A percentile compares a stretch with the other conserved stretches of the same genome.
phyloP scores from a whole-genome alignment of 768 basidiomycete species.

The Crassisporium funariophilum region DNA sequence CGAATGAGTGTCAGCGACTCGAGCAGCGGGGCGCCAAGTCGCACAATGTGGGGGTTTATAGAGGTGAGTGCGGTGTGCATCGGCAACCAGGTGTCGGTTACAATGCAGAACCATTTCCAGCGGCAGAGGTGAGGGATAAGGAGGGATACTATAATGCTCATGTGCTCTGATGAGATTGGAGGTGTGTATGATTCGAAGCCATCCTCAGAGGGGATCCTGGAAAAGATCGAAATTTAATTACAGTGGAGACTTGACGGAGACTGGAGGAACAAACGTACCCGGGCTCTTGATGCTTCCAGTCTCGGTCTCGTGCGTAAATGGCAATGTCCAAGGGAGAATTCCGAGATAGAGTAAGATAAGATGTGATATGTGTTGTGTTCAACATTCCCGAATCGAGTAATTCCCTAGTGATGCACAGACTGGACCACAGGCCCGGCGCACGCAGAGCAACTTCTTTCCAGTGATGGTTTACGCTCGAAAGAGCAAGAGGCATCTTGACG shows the following conservation, averaged over 20 bases:
- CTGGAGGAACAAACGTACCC: slow-evolving; percentile 36
- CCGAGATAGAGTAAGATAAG: slow-evolving; percentile 49
- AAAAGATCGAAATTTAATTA: slow-evolving; percentile 5
- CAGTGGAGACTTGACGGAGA: slow-evolving; percentile 1
- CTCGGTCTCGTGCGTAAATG: slow-evolving; percentile 58
- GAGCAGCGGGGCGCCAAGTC: slow-evolving; percentile 41
- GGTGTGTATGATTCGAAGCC: slow-evolving; percentile 26
- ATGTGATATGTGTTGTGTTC: slow-evolving; percentile 39
- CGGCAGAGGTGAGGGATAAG: slow-evolving; percentile 52
- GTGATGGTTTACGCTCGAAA: slow-evolving; percentile 50
- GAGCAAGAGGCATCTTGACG: slow-evolving; percentile 44
- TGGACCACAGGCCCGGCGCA: slow-evolving; percentile 57
- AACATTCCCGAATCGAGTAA: slow-evolving; percentile 31
- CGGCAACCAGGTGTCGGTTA: slow-evolving; percentile 60
- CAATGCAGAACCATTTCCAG: slow-evolving; percentile 54
- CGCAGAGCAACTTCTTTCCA: slow-evolving; percentile 55
- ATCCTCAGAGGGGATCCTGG: slow-evolving; percentile 30
- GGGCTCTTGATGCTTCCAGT: slow-evolving; percentile 58
- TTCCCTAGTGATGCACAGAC: slow-evolving; percentile 49
- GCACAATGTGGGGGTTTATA: slow-evolving; percentile 40
- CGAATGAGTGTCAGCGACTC: slow-evolving; percentile 58
- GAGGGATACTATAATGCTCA: slow-evolving; percentile 45
- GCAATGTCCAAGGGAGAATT: slow-evolving; percentile 54
- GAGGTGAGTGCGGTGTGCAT: slow-evolving; percentile 53
- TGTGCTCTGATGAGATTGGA: slow-evolving; percentile 44